Percentiles rank a stretch among this genome's conserved stretches.
phyloP scores from a whole-genome alignment of 2,329 filamentous ascomycete species.

The Venturia pyrina region DNA sequence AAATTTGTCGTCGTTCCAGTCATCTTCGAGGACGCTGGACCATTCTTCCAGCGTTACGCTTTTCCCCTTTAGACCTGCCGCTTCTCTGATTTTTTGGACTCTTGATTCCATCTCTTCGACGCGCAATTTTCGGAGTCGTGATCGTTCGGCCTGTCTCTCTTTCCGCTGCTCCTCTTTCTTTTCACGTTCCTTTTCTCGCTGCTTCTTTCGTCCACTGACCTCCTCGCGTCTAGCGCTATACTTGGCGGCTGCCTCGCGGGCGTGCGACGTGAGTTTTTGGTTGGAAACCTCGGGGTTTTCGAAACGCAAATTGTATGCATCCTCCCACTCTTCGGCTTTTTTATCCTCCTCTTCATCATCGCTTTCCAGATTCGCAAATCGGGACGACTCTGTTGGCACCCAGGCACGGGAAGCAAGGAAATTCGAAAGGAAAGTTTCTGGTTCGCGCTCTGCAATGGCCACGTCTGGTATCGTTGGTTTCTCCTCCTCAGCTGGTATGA shows the following conservation, averaged over 20 bases:
- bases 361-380: constrained; percentile 78
- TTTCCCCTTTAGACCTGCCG: constrained; percentile 66
- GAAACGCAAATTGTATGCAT: constrained; percentile 91
- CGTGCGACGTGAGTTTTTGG: constrained; percentile 77
- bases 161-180: constrained; percentile 70
- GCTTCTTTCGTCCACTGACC: constrained; percentile 62
- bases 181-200: constrained; percentile 66
- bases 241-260: constrained; percentile 71
- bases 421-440: constrained; percentile 87
- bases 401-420: constrained; percentile 90
- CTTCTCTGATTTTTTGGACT: constrained; percentile 77
- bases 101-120: constrained; percentile 85
- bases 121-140: constrained; percentile 75
- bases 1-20: constrained; percentile 85
- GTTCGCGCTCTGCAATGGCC: constrained; percentile 71
- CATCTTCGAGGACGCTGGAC: constrained; percentile 72
- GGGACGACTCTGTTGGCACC: constrained; percentile 57
- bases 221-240: constrained; percentile 83
- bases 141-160: constrained; percentile 68
- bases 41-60: constrained; percentile 66
- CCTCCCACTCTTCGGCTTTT: constrained; percentile 76
- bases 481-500: constrained; percentile 27
- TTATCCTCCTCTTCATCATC: constrained; percentile 73
- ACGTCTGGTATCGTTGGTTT: constrained; percentile 42
- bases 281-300: constrained; percentile 85